Base-by-base conservation (phyloP, 139 green algal genomes). In the Chlamydomonas incerta region DNA sequence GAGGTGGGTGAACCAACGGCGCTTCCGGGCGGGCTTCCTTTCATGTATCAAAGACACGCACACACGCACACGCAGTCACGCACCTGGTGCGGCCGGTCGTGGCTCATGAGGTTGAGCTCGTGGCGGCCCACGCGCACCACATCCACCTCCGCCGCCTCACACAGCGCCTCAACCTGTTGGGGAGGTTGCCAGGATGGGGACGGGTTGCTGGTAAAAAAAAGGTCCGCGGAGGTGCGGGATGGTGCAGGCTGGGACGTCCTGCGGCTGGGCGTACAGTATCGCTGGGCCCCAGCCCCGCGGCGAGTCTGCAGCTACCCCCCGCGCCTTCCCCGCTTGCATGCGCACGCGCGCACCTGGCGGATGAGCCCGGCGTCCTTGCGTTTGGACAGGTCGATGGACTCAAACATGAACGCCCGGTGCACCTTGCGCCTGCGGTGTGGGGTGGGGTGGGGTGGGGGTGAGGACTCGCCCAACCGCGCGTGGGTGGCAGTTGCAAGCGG, bases 31-130 rank as follows among this genome's bases (percentile, higher is more conserved):
- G n/a, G n/a, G n/a, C n/a, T n/a, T n/a, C n/a, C n/a, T n/a, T n/a
- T n/a, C n/a, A n/a, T n/a, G n/a, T n/a, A n/a, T n/a, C 41, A 50
- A 5, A 50, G 6, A 50, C 41, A 50, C 41, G 8, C 41, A 50
- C 41, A 50, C 41, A 50, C 41, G 8, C 41, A 50, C 60, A 29
- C 65, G 5, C 65, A 37, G 20, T 13, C 23, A 46, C 83, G 34
- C 31, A 87, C 91, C 93, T 97, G 93, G 88, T 97, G 96, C 0
- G 93, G 94, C 24, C 94, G 80, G 93, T 98, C 96, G 81, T 94
- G 89, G 3, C 91, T 80, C 70, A 99, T 65, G 77, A 98, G 88
- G 90, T 99, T 99, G 29, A 99, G 92, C 63, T 97, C 93, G 76
- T 99, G 96, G 87, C 98, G 96, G 68, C 71, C 87, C 10, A 87